Base-by-base conservation (phyloP, 83 land plant species). In the Diphasiastrum complanatum region DNA sequence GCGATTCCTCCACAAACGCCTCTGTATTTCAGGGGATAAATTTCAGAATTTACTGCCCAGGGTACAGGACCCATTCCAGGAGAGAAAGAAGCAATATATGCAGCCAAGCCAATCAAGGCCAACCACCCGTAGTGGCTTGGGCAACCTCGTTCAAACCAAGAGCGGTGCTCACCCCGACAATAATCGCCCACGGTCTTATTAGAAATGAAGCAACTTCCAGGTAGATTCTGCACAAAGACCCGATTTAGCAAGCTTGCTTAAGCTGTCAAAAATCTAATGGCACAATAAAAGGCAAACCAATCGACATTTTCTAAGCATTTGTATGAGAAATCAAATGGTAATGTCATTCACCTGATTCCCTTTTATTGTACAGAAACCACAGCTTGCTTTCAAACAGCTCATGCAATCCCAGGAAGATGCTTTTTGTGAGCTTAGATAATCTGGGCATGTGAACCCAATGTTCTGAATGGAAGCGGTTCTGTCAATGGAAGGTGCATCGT, bases 11-110 rank as follows among this genome's bases (percentile, higher is more conserved):
- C 95, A 68, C 97, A 91, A 0, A 81, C 52, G 5, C 97, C 95
- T 45, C 97, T 54, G 58, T 82, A 83, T 22, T 79, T 71, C 67
- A 79, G 76, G 12, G 97, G 81, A 26, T 91, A 91, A 16, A 91
- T 82, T 72, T 91, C 97, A 1, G 90, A 78, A 67, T 91, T 91
- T 41, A 91, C 78, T 0, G 90, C 78, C 97, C 97, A 91, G 2
- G 97, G 97, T n/a, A 91, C 95, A 2, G 97, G 83, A 4, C 97
- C 97, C 97, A 91, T 91, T 33, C 97, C 97, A 32, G 95, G 95
- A 4, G 95, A 46, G 41, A 87, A 91, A 61, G 66, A 80, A 14
- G 69, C 56, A 31, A 91, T 82, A 43, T 91, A 91, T 0, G 85
- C 60, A 3, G 76, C 95, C 65, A 91, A 60, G 1, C 86, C 95